phyloP scores from a whole-genome alignment of 2,329 filamentous ascomycete species.

The Bipolaris cookei region DNA sequence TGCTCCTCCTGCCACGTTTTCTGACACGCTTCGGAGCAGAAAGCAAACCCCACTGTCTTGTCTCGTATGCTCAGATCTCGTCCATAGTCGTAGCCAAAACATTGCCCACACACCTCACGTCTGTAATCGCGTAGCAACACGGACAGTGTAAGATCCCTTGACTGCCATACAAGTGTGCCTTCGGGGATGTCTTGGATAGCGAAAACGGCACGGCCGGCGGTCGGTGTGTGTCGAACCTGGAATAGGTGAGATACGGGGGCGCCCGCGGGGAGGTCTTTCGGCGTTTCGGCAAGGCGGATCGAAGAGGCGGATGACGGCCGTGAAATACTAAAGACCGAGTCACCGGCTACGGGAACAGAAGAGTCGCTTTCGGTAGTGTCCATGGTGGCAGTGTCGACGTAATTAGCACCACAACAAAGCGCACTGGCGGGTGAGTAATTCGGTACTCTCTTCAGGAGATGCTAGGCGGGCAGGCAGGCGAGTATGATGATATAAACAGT shows the following conservation, averaged over 20 bases:
- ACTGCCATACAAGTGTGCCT: constrained; percentile 47
- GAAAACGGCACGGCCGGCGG: constrained; percentile 55
- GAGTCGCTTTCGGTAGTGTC: constrained; percentile 14
- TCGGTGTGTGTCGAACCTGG: constrained; percentile 50
- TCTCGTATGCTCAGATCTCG: constrained; percentile 51
- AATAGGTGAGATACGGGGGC: constrained; percentile 42
- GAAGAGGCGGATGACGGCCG: constrained; percentile 23
- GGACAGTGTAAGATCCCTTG: constrained; percentile 48
- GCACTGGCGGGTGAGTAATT: background rate
- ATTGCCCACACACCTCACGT: constrained; percentile 57
- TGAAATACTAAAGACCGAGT: constrained; percentile 23
- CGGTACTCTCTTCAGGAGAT: background rate
- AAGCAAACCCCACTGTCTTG: constrained; percentile 50
- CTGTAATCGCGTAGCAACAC: constrained; percentile 55
- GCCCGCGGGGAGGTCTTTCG: constrained; percentile 26
- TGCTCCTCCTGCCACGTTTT: constrained; percentile 43
- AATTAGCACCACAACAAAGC: constrained; percentile 10
- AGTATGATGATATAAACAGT: constrained; percentile 2
- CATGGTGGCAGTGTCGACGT: constrained; percentile 12
- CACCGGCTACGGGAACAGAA: constrained; percentile 15
- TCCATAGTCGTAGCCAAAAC: constrained; percentile 55
- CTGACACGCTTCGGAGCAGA: constrained; percentile 50
- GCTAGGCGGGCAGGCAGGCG: constrained; percentile 4
- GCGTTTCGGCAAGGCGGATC: constrained; percentile 7
- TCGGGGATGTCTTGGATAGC: constrained; percentile 45